Evolutionary conservation across 179 eudicot genomes (phyloP).

Genomic region (Heliamphora pulchella): DNA sequence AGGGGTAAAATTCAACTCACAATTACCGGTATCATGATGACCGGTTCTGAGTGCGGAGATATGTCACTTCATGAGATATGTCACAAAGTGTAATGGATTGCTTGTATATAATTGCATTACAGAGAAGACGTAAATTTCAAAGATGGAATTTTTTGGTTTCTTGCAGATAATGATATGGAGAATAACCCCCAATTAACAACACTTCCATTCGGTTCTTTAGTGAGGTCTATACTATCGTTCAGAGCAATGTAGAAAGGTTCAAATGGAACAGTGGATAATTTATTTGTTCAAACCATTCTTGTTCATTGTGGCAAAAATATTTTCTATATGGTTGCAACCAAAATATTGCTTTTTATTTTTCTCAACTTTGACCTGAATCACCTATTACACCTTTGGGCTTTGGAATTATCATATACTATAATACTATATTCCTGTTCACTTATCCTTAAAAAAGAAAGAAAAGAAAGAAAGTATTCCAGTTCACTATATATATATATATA

Average conservation of each 20-base stretch:
- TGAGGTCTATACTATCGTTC: neutral
- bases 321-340: neutral
- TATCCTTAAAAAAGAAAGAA: too few relatives aligned
- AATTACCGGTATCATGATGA: neutral
- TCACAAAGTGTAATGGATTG: neutral
- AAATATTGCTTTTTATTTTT: too few relatives aligned
- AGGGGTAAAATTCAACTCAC: neutral
- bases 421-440: too few relatives aligned
- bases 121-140: neutral
- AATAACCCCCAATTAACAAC: neutral
- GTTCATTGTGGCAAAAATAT: neutral
- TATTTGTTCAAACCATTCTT: neutral
- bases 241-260: neutral
- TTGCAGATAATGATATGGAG: neutral
- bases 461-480: neutral
- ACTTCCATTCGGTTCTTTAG: neutral
- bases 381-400: too few relatives aligned
- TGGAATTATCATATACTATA: too few relatives aligned
- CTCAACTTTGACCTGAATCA: too few relatives aligned
- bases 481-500: neutral
- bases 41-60: neutral
- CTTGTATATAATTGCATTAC: neutral
- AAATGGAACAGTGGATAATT: neutral
- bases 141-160: neutral
- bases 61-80: neutral